phyloP scores from a whole-genome alignment of 73 alveolate species.

The Paramecium tetraurelia region DNA sequence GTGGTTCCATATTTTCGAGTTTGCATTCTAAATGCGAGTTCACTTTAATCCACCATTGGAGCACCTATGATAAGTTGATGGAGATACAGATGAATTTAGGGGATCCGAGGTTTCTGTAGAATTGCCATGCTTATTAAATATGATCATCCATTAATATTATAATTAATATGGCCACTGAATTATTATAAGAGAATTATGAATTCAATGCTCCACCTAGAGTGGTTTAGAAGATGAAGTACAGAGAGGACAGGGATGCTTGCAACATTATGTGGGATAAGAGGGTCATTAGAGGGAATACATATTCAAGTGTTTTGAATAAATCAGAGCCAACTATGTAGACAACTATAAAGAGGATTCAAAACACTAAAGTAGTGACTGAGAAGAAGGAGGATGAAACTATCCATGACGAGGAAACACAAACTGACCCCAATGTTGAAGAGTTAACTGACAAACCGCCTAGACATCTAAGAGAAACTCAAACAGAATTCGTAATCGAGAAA shows the following conservation, averaged over 20 bases:
- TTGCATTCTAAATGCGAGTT: constrained; percentile 91
- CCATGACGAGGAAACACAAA: constrained; percentile 64
- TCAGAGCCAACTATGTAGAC: neutral
- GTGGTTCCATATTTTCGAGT: constrained; percentile 91
- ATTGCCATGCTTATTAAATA: constrained; percentile 56
- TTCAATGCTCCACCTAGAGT: constrained; percentile 54
- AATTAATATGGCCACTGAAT: constrained; percentile 25
- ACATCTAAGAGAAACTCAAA: constrained; percentile 82
- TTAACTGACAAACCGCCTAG: constrained; percentile 52
- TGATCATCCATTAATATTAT: constrained; percentile 17
- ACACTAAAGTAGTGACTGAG: constrained; percentile 24
- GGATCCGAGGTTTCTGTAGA: constrained; percentile 89
- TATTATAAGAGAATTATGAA: constrained; percentile 41
- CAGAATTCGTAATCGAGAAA: constrained; percentile 85
- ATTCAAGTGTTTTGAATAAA: neutral
- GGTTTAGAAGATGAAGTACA: constrained; percentile 27
- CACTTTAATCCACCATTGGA: constrained; percentile 97
- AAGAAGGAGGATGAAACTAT: constrained; percentile 21
- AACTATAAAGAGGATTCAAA: neutral
- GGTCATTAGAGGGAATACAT: constrained; percentile 30
- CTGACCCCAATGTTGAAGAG: constrained; percentile 79
- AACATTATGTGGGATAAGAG: constrained; percentile 54
- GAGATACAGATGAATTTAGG: constrained; percentile 86
- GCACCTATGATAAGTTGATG: constrained; percentile 64
- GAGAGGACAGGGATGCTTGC: constrained; percentile 5